Conservation (phyloP, 805 yeast species). For the Saccharomycopsis malanga region DNA sequence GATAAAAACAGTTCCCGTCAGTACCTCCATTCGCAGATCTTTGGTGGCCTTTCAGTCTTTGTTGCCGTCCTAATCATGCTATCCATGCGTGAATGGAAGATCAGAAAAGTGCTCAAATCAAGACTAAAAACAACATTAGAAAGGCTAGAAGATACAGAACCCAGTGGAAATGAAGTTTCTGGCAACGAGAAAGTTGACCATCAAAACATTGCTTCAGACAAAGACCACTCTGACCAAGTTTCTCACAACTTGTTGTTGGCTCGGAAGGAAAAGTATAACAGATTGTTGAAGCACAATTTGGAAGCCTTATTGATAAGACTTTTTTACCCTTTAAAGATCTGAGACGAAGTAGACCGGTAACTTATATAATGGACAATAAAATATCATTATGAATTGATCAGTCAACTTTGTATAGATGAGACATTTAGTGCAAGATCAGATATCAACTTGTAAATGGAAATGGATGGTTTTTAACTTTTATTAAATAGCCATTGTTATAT, state of each 20-base stretch:
- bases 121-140: slow-evolving; percentile 1
- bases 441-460: too few species aligned
- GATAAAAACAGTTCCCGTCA: slow-evolving; percentile 32
- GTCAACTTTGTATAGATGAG: too few species aligned
- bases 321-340: slow-evolving; percentile 10
- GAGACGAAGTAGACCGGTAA: too few species aligned
- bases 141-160: not conserved
- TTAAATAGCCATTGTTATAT: too few species aligned
- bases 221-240: not conserved
- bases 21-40: slow-evolving; percentile 52
- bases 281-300: not conserved
- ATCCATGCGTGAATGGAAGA: slow-evolving; percentile 46
- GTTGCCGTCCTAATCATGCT: slow-evolving; percentile 37
- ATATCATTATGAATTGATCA: too few species aligned
- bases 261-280: not conserved
- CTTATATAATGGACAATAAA: too few species aligned
- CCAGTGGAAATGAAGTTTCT: not conserved
- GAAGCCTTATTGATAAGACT: not conserved
- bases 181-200: not conserved
- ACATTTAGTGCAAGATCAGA: too few species aligned
- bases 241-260: not conserved
- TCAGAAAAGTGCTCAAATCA: slow-evolving; percentile 33
- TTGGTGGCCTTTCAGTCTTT: slow-evolving; percentile 46
- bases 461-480: too few species aligned
- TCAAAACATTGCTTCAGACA: too few species aligned